Evolutionary conservation across 2,329 filamentous ascomycete genomes (phyloP).

Genomic region (Penicillium thymicola): DNA sequence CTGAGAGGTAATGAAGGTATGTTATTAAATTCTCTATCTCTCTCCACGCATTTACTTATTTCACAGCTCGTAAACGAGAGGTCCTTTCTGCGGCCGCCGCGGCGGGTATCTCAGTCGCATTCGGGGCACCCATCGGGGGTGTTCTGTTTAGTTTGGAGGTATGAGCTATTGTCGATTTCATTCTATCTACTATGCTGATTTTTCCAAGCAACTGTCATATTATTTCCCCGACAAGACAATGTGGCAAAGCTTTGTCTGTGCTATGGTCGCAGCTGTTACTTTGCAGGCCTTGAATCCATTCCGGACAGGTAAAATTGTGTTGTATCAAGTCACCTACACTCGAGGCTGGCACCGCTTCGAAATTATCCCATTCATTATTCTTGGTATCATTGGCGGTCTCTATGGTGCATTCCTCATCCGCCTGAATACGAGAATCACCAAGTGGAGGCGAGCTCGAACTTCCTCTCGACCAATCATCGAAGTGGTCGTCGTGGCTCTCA

Average conservation of each 20-base stretch:
- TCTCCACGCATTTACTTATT: constrained; percentile 17
- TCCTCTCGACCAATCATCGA: constrained; percentile 73
- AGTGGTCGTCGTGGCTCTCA: constrained; percentile 71
- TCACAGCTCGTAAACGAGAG: constrained; percentile 80
- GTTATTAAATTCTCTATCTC: constrained; percentile 12
- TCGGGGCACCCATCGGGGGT: constrained; percentile 89
- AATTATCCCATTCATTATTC: constrained; percentile 77
- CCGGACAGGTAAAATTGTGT: constrained; percentile 87
- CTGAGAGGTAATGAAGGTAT: constrained; percentile 83
- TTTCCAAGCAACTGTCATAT: constrained; percentile 79
- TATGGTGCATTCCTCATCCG: constrained; percentile 96
- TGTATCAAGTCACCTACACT: constrained; percentile 94
- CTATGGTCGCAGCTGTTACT: constrained; percentile 96
- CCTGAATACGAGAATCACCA: constrained; percentile 80
- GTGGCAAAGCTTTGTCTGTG: constrained; percentile 99
- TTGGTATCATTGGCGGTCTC: constrained; percentile 86
- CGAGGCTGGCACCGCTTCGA: constrained; percentile 94
- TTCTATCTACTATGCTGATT: constrained; percentile 11
- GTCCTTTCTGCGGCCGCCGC: constrained; percentile 89
- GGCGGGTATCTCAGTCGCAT: constrained; percentile 88
- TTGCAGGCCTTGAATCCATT: constrained; percentile 93
- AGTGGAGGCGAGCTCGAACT: constrained; percentile 70
- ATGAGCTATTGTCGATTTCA: constrained; percentile 7
- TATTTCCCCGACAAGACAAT: constrained; percentile 99
- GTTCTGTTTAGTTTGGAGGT: constrained; percentile 94